A percentile compares a stretch with the other conserved stretches of the same genome.
phyloP scores from a whole-genome alignment of 2,329 filamentous ascomycete genomes.

The Curvularia eragrostidis region DNA sequence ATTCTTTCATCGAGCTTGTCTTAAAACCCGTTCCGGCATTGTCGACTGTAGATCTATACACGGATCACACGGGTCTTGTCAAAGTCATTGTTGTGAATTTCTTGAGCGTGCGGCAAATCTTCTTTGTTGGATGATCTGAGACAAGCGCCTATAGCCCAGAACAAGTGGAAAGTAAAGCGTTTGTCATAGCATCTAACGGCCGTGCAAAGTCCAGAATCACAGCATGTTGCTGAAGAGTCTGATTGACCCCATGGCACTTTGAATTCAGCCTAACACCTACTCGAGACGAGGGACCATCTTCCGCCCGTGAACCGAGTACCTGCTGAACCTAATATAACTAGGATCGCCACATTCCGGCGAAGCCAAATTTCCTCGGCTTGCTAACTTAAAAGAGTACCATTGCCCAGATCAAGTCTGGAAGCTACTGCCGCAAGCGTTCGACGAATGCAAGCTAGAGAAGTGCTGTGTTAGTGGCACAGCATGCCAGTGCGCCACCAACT shows the following conservation, averaged over 20 bases:
- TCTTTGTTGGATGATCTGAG: not conserved
- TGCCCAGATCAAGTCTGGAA: constrained; percentile 13
- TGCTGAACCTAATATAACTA: not conserved
- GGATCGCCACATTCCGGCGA: not conserved
- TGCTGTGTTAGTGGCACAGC: constrained; percentile 6
- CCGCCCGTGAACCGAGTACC: not conserved
- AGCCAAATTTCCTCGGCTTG: too few relatives aligned
- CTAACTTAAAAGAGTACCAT: constrained; percentile 1
- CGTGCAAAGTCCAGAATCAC: not conserved
- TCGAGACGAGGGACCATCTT: not conserved
- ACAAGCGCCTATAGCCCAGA: not conserved
- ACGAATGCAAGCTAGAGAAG: constrained; percentile 9
- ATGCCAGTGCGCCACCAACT: constrained; percentile 11
- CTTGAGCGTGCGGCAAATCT: not conserved
- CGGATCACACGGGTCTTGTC: not conserved
- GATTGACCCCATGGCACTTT: not conserved
- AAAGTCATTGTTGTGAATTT: not conserved
- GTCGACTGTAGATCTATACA: not conserved
- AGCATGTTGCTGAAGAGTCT: not conserved
- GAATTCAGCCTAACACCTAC: not conserved
- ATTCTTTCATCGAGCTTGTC: not conserved
- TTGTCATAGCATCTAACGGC: not conserved
- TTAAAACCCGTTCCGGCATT: not conserved
- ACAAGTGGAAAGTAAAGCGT: not conserved
- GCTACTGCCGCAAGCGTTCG: not conserved